Conservation (phyloP, 2,329 filamentous ascomycete genomes). For the Cordyceps sp. region DNA sequence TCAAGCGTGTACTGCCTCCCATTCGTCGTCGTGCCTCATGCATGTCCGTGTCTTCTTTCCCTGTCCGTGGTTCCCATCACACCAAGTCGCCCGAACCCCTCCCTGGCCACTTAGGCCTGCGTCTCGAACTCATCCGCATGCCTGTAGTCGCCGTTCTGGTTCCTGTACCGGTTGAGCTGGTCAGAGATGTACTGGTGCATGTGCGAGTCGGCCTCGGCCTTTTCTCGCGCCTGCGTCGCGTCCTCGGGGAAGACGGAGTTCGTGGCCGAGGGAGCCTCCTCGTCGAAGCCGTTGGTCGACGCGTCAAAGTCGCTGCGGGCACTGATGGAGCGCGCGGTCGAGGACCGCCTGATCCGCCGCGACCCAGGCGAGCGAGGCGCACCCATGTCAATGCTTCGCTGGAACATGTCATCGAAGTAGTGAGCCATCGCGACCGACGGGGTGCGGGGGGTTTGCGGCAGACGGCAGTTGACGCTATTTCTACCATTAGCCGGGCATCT, state of each 20-base stretch:
- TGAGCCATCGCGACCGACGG: constrained; percentile 71
- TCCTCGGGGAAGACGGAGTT: constrained; percentile 18
- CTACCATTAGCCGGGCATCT: not conserved
- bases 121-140: constrained; percentile 31
- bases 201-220: constrained; percentile 46
- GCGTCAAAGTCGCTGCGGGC: constrained; percentile 62
- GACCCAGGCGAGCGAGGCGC: constrained; percentile 20
- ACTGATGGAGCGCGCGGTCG: constrained; percentile 69
- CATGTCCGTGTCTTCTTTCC: too few relatives aligned
- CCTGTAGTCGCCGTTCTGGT: constrained; percentile 10
- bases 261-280: constrained; percentile 15
- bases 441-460: constrained; percentile 84
- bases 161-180: constrained; percentile 55
- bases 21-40: too few relatives aligned
- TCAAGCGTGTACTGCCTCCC: too few relatives aligned
- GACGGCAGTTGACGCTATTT: constrained; percentile 63
- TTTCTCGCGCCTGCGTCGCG: constrained; percentile 27
- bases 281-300: constrained; percentile 28
- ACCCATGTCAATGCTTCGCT: constrained; percentile 20
- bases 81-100: too few relatives aligned
- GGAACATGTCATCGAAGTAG: constrained; percentile 87
- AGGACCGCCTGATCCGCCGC: constrained; percentile 55
- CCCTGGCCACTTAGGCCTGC: constrained; percentile 12
- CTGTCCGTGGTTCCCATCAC: too few relatives aligned
- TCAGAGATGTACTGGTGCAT: constrained; percentile 70